Evolutionary conservation across 805 yeast genomes (phyloP).

Genomic region (Ogataea paradorogensis): DNA sequence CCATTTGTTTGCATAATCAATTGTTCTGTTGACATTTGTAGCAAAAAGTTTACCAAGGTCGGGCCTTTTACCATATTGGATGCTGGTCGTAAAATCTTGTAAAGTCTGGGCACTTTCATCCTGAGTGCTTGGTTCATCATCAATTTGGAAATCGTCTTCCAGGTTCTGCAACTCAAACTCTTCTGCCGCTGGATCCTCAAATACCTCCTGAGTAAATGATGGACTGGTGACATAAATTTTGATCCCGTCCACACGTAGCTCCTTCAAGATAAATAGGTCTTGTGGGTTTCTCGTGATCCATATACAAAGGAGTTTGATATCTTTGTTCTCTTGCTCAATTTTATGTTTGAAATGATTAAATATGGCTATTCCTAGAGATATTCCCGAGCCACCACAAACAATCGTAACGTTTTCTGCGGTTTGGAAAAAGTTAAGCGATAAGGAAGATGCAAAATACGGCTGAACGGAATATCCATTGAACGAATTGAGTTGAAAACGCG

Average conservation of each 20-base stretch:
- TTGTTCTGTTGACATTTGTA: conserved; percentile 27
- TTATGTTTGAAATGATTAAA: conserved; percentile 38
- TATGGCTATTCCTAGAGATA: conserved; percentile 59
- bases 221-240: conserved; percentile 39
- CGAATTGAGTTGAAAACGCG: conserved; percentile 35
- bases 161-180: conserved; percentile 28
- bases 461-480: conserved; percentile 37
- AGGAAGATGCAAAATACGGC: conserved; percentile 41
- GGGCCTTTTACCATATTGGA: conserved; percentile 43
- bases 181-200: conserved; percentile 13
- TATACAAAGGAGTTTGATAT: conserved; percentile 38
- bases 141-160: conserved; percentile 20
- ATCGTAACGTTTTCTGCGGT: conserved; percentile 50
- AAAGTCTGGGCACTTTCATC: background rate
- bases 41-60: conserved; percentile 34
- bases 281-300: conserved; percentile 52
- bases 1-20: conserved; percentile 44
- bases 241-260: conserved; percentile 34
- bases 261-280: conserved; percentile 47
- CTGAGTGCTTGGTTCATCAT: conserved; percentile 7
- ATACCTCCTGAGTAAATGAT: background rate
- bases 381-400: conserved; percentile 73
- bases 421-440: conserved; percentile 42
- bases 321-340: conserved; percentile 22
- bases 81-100: conserved; percentile 9